Evolutionary conservation across 768 basidiomycete species (phyloP), one percentile per base, ranked within the genome.

Genomic region (Suillus decipiens): DNA sequence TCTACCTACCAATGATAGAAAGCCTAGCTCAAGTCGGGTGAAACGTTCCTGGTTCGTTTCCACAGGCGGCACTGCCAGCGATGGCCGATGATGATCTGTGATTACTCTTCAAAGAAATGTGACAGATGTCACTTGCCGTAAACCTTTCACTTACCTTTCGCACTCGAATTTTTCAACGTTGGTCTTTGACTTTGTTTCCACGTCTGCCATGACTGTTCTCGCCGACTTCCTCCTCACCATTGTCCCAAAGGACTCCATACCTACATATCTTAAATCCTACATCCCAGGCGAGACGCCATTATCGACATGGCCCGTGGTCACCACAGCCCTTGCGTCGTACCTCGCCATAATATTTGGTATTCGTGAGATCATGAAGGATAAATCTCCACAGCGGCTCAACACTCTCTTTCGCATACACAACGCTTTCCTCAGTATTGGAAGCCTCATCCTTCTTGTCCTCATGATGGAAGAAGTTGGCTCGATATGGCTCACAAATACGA

Each of bases 391-490:
- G 70, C 90, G 88, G 78, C 88, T 97, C 71, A 93, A 89, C 65
- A 76, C 82, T 63, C 83, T 94, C 62, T 98, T 98, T 80, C 93
- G 94, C 78, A 72, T 84, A 45, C 97, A 99, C 80, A 99, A 99
- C 76, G 79, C 94, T 65, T 78, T 97, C 75, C 85, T 99, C 66
- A 92, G 92, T 66, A 73, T 81, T 54, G 96, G 95, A 39, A 96
- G 93, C 64, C 80, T 83, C n/a, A 76, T 98, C 47, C 81, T 99
- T 34, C 86, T 99, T 45, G 81, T 80, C n/a, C 81, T 97, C 37
- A 96, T 97, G 86, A 75, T 92, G 37, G 96, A 99, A 76, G 96
- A 98, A 78, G 90, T 97, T 54, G 59, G 89, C 10, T 96, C 95
- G 24, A 86, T 93, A 69, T 79, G 86, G 70, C 86, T 84, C 81